phyloP scores from a whole-genome alignment of 768 basidiomycete species.

The Tricholoma flavovirens region DNA sequence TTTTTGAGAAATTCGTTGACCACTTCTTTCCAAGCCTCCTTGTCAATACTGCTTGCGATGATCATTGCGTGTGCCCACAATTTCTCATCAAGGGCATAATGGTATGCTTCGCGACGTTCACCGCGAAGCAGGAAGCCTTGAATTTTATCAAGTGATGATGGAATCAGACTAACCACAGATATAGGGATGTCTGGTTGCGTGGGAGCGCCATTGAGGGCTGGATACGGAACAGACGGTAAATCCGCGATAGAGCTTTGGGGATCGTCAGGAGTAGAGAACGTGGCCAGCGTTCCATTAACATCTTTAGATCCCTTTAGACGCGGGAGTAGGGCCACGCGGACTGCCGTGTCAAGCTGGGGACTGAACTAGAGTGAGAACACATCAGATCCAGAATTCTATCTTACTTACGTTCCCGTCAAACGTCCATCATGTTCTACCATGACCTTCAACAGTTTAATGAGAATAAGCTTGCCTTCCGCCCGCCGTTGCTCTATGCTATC shows the following conservation, averaged over 20 bases:
- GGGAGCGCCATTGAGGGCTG: constrained; percentile 16
- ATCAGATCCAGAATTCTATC: not conserved
- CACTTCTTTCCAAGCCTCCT: constrained; percentile 89
- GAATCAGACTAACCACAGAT: constrained; percentile 51
- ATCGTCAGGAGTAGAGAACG: constrained; percentile 29
- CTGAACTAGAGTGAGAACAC: constrained; percentile 15
- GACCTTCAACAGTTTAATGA: constrained; percentile 69
- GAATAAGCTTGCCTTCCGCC: constrained; percentile 69
- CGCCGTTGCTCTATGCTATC: constrained; percentile 47
- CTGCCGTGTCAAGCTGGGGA: constrained; percentile 65
- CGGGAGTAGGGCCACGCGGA: constrained; percentile 70
- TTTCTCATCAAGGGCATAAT: constrained; percentile 81
- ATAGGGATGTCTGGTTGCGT: constrained; percentile 44
- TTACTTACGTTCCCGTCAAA: constrained; percentile 75
- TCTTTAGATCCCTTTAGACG: constrained; percentile 31
- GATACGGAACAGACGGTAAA: constrained; percentile 15
- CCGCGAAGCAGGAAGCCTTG: constrained; percentile 77
- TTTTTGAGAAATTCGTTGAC: constrained; percentile 77
- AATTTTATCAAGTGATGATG: constrained; percentile 69
- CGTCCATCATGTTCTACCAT: constrained; percentile 90
- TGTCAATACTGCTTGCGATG: constrained; percentile 89
- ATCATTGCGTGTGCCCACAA: constrained; percentile 96
- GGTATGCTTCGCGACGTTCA: constrained; percentile 80
- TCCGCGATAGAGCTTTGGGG: constrained; percentile 20
- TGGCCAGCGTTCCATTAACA: constrained; percentile 8